Conservation (phyloP, 306 rosid genomes). For the Citrullus colocynthis region DNA sequence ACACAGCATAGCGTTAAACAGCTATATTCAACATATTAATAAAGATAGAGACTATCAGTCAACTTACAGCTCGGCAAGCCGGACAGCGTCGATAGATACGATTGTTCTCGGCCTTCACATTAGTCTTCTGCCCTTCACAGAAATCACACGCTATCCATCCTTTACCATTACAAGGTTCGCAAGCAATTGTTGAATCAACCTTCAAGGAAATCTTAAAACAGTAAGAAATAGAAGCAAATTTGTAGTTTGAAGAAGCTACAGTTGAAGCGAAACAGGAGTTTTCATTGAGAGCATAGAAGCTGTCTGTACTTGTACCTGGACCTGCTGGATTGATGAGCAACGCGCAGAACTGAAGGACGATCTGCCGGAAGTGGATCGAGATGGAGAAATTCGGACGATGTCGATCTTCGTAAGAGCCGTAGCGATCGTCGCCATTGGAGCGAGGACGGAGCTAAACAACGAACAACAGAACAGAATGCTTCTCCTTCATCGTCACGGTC, state of each 20-base stretch:
- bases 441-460: background rate
- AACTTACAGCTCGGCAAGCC: constrained; percentile 75
- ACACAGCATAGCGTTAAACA: background rate
- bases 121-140: constrained; percentile 71
- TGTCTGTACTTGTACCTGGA: constrained; percentile 24
- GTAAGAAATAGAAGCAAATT: constrained; percentile 7
- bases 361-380: background rate
- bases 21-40: background rate
- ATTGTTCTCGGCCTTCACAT: constrained; percentile 61
- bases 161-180: constrained; percentile 63
- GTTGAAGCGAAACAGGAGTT: background rate
- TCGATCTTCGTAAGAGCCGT: constrained; percentile 5
- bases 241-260: background rate
- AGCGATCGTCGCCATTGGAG: constrained; percentile 27
- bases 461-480: background rate
- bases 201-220: constrained; percentile 20
- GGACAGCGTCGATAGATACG: constrained; percentile 81
- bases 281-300: background rate
- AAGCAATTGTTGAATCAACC: constrained; percentile 43
- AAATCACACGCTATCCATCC: constrained; percentile 85
- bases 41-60: background rate
- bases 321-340: constrained; percentile 33
- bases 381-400: background rate
- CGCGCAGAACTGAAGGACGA: constrained; percentile 20
- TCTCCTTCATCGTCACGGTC: background rate